Conservation (phyloP, 371 early-diverging fungal genomes). For the Amoeboaphelidium occidentale region DNA sequence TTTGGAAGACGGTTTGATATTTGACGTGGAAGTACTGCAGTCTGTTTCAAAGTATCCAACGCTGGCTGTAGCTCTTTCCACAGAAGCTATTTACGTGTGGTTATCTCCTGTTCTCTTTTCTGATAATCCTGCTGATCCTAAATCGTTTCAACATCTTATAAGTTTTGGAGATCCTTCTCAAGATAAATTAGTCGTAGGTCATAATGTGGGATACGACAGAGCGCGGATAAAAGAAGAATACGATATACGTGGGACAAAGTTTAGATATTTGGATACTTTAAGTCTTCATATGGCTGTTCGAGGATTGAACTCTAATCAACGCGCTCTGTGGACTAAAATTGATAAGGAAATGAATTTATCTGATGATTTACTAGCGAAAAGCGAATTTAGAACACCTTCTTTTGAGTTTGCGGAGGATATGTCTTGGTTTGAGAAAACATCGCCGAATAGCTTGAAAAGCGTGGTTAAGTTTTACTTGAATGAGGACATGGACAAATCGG, state of each 20-base stretch:
- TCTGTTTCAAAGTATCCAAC: conserved; percentile 38
- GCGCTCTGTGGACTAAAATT: conserved; percentile 43
- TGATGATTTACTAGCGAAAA: conserved; percentile 5
- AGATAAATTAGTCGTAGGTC: conserved; percentile 60
- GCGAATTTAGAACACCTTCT: not conserved
- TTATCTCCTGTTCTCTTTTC: conserved; percentile 38
- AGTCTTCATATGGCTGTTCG: conserved; percentile 71
- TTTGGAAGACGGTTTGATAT: conserved; percentile 36
- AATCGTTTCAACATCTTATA: conserved; percentile 1
- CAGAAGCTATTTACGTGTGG: conserved; percentile 74
- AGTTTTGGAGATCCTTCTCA: conserved; percentile 29
- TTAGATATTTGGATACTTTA: conserved; percentile 70
- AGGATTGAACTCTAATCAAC: conserved; percentile 73
- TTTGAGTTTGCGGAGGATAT: not conserved
- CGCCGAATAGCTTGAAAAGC: conserved; percentile 49
- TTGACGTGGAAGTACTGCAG: conserved; percentile 64
- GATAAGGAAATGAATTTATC: conserved; percentile 18
- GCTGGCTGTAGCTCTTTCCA: conserved; percentile 54
- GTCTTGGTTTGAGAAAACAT: conserved; percentile 9
- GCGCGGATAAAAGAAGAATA: conserved; percentile 74
- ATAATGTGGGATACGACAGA: conserved; percentile 78
- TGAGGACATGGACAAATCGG: conserved; percentile 41
- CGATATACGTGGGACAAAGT: conserved; percentile 2
- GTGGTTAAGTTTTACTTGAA: conserved; percentile 52
- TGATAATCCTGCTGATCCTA: conserved; percentile 3